These are phyloP conservation scores for Tuber aestivum DNA, from an alignment of 495 filamentous ascomycete genomes.

Conservation along the genomic window DNA sequence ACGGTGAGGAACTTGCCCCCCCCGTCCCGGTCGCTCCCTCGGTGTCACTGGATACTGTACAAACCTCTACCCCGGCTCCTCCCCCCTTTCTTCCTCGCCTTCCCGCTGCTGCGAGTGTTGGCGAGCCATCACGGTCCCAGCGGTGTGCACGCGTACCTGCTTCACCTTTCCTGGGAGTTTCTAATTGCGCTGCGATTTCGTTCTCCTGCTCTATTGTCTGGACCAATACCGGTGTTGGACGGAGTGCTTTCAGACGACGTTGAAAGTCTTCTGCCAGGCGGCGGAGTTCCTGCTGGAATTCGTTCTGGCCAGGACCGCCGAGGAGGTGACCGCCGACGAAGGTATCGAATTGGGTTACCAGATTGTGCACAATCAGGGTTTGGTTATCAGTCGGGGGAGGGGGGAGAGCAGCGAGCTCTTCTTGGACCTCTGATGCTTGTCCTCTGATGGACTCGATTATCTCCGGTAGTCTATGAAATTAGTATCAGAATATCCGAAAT, in stretches of 20 bases:
- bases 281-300: constrained; percentile 38
- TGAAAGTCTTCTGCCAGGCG: constrained; percentile 20
- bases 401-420: constrained; percentile 41
- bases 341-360: constrained; percentile 26
- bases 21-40: constrained; percentile 14
- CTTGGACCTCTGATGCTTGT: constrained; percentile 34
- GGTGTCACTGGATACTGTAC: constrained; percentile 31
- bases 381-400: constrained; percentile 41
- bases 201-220: constrained; percentile 18
- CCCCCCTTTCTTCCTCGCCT: constrained; percentile 12
- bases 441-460: constrained; percentile 42
- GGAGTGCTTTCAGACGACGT: constrained; percentile 15
- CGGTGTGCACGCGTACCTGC: constrained; percentile 13
- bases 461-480: constrained; percentile 40
- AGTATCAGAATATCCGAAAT: background rate
- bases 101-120: background rate
- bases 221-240: constrained; percentile 24
- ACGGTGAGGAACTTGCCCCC: background rate
- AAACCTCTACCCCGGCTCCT: constrained; percentile 21
- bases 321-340: constrained; percentile 23
- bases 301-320: constrained; percentile 32
- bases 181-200: constrained; percentile 9
- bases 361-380: constrained; percentile 28
- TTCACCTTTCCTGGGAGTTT: constrained; percentile 16
- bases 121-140: constrained; percentile 17